Conservation (phyloP, 179 eudicot genomes). For the Amaranthus tricolor region DNA sequence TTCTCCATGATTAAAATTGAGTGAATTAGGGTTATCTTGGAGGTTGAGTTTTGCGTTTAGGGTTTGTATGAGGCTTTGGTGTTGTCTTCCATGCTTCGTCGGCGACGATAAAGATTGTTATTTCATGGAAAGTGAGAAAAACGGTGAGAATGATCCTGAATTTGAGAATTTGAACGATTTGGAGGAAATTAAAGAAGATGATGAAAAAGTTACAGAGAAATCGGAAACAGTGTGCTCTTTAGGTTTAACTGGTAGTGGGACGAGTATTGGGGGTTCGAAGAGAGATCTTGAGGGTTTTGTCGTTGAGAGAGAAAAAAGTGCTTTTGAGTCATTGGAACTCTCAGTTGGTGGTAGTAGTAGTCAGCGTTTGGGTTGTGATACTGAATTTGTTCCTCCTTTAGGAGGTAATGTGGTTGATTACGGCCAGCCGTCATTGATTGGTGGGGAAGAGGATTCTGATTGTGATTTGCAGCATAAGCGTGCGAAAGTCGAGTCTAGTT, state of each 20-base stretch:
- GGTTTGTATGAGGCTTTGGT: constrained; percentile 76
- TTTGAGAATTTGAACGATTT: constrained; percentile 6
- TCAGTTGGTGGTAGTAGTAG: constrained; percentile 35
- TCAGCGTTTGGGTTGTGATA: constrained; percentile 8
- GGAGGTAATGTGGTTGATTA: not conserved
- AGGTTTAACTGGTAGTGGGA: constrained; percentile 25
- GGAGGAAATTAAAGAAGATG: constrained; percentile 2
- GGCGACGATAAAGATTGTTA: constrained; percentile 25
- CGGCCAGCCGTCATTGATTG: not conserved
- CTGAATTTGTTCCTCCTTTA: not conserved
- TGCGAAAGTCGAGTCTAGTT: constrained; percentile 32
- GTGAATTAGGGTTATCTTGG: constrained; percentile 39
- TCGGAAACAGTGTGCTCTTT: constrained; percentile 31
- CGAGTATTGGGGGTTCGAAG: constrained; percentile 27
- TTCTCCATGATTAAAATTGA: not conserved
- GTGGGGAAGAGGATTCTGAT: constrained; percentile 6
- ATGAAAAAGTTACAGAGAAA: not conserved
- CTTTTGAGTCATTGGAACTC: constrained; percentile 28
- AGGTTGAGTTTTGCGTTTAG: constrained; percentile 9
- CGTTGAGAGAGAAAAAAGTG: constrained; percentile 34
- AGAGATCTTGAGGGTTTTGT: constrained; percentile 31
- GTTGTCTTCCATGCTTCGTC: constrained; percentile 57
- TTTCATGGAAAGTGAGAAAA: constrained; percentile 32
- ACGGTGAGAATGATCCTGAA: constrained; percentile 19
- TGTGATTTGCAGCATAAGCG: constrained; percentile 41